Conservation (phyloP, 768 basidiomycete genomes). For the Termitomyces sp. region DNA sequence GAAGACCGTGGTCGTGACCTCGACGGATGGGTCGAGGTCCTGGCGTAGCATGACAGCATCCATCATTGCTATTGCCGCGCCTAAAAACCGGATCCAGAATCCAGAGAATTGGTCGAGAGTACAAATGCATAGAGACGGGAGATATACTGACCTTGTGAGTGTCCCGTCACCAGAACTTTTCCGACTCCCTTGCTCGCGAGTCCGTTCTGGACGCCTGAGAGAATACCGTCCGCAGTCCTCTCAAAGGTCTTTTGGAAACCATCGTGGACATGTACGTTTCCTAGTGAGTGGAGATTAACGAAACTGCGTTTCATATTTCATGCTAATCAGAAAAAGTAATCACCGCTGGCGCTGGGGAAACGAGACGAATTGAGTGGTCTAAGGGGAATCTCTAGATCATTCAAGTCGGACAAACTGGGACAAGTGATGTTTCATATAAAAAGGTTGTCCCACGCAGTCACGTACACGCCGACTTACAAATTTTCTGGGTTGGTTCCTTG, state of each 20-base stretch:
- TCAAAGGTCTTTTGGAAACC: constrained; percentile 35
- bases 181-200: constrained; percentile 21
- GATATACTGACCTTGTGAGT: constrained; percentile 30
- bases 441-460: neutral
- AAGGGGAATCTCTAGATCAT: constrained; percentile 26
- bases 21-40: constrained; percentile 26
- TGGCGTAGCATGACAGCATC: constrained; percentile 35
- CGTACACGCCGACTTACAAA: constrained; percentile 18
- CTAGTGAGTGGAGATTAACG: constrained; percentile 11
- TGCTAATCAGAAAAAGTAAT: neutral
- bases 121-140: neutral
- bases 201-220: constrained; percentile 23
- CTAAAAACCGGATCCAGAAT: constrained; percentile 5
- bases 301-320: neutral
- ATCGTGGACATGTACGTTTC: constrained; percentile 27
- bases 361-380: constrained; percentile 23
- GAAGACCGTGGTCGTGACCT: constrained; percentile 28
- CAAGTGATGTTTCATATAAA: neutral
- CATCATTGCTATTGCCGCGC: constrained; percentile 40
- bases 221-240: constrained; percentile 28
- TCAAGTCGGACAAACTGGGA: constrained; percentile 26
- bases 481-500: constrained; percentile 30
- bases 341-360: constrained; percentile 23
- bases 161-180: constrained; percentile 33
- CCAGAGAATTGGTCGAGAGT: neutral